Percentiles rank a stretch among this genome's conserved stretches.
Evolutionary conservation across 805 yeast species (phyloP).

Genomic region (Wickerhamomyces bisporus): DNA sequence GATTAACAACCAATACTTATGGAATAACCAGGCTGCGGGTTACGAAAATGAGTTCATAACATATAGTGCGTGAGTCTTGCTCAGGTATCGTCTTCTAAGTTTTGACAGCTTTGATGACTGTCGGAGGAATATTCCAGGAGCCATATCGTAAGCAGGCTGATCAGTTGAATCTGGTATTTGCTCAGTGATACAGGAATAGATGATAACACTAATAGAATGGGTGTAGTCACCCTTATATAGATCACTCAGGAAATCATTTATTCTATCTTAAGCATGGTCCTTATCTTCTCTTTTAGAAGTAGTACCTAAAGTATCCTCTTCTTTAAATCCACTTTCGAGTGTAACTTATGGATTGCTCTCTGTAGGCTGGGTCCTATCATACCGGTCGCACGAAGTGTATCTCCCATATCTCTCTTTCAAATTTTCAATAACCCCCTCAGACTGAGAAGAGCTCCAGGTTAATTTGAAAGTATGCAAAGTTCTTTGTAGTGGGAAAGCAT

Average conservation of each 20-base stretch:
- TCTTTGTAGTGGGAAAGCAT: slow-evolving; percentile 10
- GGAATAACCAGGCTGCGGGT: no score
- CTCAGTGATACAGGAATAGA: slow-evolving; percentile 1
- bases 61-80: no score
- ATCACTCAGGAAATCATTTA: not conserved
- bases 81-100: no score
- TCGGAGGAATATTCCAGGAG: slow-evolving; percentile 3
- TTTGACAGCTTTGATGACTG: slow-evolving; percentile 1
- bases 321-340: slow-evolving; percentile 1
- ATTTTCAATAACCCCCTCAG: slow-evolving; percentile 5
- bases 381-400: slow-evolving; percentile 7
- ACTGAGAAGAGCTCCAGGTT: slow-evolving; percentile 7
- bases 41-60: no score
- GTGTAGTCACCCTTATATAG: slow-evolving; percentile 2
- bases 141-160: slow-evolving; percentile 1
- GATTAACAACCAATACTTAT: no score
- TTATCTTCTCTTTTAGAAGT: not conserved
- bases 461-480: slow-evolving; percentile 8
- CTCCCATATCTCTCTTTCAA: slow-evolving; percentile 10
- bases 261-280: slow-evolving; percentile 1
- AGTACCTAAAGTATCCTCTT: not conserved
- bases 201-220: slow-evolving; percentile 1
- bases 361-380: slow-evolving; percentile 5
- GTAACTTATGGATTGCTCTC: slow-evolving; percentile 4
- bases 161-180: not conserved